A percentile compares a stretch with the other conserved stretches of the same genome.
phyloP scores from a whole-genome alignment of 2,329 filamentous ascomycete species.

The Setomelanomma holmii region DNA sequence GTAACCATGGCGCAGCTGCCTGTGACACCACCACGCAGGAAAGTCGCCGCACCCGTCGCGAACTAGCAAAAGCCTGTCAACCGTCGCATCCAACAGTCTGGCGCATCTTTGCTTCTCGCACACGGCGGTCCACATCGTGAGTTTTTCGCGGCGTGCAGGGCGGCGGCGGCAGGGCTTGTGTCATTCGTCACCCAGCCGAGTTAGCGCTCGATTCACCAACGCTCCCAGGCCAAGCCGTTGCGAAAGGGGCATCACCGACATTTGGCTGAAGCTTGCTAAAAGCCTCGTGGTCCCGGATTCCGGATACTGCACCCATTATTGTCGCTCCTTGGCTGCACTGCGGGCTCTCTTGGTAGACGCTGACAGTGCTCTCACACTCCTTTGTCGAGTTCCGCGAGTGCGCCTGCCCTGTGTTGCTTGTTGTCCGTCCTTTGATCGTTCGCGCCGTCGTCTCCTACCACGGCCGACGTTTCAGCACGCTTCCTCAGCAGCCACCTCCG shows the following conservation, averaged over 20 bases:
- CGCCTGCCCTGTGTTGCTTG: conserved; percentile 16
- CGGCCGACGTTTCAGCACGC: conserved; percentile 21
- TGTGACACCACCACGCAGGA: not conserved
- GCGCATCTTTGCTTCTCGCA: not conserved
- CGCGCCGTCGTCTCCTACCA: conserved; percentile 10
- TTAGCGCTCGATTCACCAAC: conserved; percentile 30
- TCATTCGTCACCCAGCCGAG: conserved; percentile 15
- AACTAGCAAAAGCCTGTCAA: not conserved
- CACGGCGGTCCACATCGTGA: conserved; percentile 6
- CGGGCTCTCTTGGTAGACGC: conserved; percentile 34
- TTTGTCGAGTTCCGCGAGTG: conserved; percentile 6
- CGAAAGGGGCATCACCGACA: conserved; percentile 40
- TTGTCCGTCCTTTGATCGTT: conserved; percentile 18
- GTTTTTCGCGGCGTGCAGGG: conserved; percentile 1
- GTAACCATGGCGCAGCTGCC: not conserved
- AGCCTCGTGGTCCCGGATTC: conserved; percentile 16
- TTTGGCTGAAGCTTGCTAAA: conserved; percentile 23
- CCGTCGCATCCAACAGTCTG: too few relatives aligned
- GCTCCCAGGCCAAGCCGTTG: conserved; percentile 26
- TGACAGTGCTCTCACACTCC: conserved; percentile 24
- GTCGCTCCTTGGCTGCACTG: conserved; percentile 17
- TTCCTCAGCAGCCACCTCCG: conserved; percentile 9
- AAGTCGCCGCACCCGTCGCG: not conserved
- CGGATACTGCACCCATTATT: not conserved
- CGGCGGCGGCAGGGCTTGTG: conserved; percentile 6